phyloP scores from a whole-genome alignment of 805 yeast species.

The Myxozyma monticola region DNA sequence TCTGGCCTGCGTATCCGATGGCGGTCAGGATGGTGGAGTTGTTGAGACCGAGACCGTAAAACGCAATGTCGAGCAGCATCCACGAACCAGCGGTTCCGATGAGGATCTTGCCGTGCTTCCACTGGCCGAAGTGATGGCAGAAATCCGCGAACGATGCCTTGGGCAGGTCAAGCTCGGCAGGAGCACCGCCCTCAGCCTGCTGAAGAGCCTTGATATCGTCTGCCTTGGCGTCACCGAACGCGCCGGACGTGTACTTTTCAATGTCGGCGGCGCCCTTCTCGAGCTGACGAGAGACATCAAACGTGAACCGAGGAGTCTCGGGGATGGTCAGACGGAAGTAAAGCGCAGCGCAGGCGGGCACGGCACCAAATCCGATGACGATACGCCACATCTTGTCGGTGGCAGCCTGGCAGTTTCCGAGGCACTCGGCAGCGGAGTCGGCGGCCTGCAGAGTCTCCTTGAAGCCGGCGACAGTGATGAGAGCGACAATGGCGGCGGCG shows the following conservation, averaged over 20 bases:
- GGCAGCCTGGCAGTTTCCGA: conserved; percentile 65
- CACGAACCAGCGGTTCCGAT: conserved; percentile 90
- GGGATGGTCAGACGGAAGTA: conserved; percentile 93
- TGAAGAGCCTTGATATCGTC: conserved; percentile 37
- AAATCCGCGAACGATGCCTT: conserved; percentile 81
- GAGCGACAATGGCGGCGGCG: conserved; percentile 80
- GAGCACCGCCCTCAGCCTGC: conserved; percentile 11
- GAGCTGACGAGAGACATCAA: conserved; percentile 67
- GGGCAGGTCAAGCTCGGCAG: conserved; percentile 58
- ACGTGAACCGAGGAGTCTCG: conserved; percentile 88
- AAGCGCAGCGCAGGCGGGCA: conserved; percentile 78
- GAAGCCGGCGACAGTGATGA: conserved; percentile 74
- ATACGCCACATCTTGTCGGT: conserved; percentile 96
- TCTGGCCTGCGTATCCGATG: conserved; percentile 76
- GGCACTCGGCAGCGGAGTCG: conserved; percentile 60
- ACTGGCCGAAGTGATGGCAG: conserved; percentile 69
- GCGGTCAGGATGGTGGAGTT: conserved; percentile 75
- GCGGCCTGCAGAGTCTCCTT: conserved; percentile 60
- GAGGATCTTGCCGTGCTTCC: conserved; percentile 83
- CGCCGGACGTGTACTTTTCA: conserved; percentile 53
- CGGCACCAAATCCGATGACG: conserved; percentile 82
- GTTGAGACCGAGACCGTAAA: conserved; percentile 84
- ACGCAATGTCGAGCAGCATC: conserved; percentile 89
- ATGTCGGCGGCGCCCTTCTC: conserved; percentile 58
- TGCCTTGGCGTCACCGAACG: conserved; percentile 50